phyloP scores from a whole-genome alignment of 176 grass and related monocot species.

The Paspalum vaginatum region DNA sequence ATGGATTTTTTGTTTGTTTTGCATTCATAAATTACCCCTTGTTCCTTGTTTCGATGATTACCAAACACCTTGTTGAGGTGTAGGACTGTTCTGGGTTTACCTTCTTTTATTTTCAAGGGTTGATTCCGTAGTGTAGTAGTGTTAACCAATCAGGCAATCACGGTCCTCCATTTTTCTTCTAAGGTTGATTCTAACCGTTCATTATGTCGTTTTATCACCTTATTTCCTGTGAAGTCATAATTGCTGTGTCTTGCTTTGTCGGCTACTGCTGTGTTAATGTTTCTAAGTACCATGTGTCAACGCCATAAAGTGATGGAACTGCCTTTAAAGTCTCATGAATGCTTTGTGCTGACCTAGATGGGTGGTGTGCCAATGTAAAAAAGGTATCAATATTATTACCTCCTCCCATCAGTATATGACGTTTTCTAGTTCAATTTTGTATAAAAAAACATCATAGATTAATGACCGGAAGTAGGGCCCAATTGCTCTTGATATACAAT shows the following conservation, averaged over 20 bases:
- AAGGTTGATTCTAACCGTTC: slow-evolving; percentile 6
- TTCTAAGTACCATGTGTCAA: neutral
- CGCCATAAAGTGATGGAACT: neutral
- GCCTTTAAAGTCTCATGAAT: neutral
- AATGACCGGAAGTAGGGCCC: neutral
- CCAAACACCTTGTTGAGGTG: neutral
- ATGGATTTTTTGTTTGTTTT: neutral
- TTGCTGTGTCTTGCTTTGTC: neutral
- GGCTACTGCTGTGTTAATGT: neutral
- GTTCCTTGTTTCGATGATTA: neutral
- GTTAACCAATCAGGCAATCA: too few species aligned
- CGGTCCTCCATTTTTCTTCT: neutral
- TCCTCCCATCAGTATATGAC: too few species aligned
- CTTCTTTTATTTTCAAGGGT: neutral
- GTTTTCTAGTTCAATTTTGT: neutral
- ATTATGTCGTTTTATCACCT: neutral
- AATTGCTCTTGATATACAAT: neutral
- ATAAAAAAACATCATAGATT: too few species aligned
- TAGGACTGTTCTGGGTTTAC: neutral
- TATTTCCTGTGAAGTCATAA: neutral
- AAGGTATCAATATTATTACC: neutral
- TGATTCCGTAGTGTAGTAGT: neutral
- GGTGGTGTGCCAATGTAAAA: neutral
- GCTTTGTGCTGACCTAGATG: neutral
- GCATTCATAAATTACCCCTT: neutral